Evolutionary conservation across 805 yeast species (phyloP).

Genomic region (Lachancea sp.): DNA sequence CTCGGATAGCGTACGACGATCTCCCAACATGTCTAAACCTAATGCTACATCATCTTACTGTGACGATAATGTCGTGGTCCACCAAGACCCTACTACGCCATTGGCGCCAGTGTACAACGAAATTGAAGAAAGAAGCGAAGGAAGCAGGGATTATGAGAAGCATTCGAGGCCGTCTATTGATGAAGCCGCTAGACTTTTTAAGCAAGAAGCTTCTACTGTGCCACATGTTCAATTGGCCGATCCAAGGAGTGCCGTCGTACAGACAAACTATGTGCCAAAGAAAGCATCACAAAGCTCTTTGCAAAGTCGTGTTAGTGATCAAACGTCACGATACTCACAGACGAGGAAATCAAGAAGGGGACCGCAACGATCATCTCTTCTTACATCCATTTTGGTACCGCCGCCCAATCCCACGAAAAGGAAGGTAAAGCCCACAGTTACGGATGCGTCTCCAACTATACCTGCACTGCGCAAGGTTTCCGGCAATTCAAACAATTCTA

Average conservation of each 20-base stretch:
- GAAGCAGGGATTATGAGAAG: constrained; percentile 9
- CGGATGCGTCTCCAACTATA: constrained; percentile 3
- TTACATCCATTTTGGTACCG: constrained; percentile 10
- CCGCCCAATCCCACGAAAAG: constrained; percentile 3
- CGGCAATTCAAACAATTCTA: constrained; percentile 6
- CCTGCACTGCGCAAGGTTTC: constrained; percentile 12
- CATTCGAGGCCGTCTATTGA: constrained; percentile 22
- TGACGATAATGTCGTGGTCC: not conserved
- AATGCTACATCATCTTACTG: constrained; percentile 2
- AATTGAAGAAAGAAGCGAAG: constrained; percentile 6
- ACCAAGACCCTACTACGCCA: not conserved
- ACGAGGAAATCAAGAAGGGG: constrained; percentile 7
- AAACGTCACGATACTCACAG: constrained; percentile 5
- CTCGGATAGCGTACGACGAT: constrained; percentile 1
- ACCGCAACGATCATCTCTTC: constrained; percentile 7
- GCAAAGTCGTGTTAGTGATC: constrained; percentile 5
- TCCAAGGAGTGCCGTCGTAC: not conserved
- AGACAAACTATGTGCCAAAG: constrained; percentile 3
- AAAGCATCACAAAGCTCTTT: constrained; percentile 14
- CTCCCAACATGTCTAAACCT: not conserved
- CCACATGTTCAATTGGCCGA: constrained; percentile 8
- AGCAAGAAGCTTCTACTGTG: constrained; percentile 15
- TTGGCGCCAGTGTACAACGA: constrained; percentile 1
- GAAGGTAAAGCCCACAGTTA: not conserved
- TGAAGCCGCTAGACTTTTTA: constrained; percentile 23